Evolutionary conservation across 2,329 filamentous ascomycete genomes (phyloP).

Genomic region (Fusarium devonianum): DNA sequence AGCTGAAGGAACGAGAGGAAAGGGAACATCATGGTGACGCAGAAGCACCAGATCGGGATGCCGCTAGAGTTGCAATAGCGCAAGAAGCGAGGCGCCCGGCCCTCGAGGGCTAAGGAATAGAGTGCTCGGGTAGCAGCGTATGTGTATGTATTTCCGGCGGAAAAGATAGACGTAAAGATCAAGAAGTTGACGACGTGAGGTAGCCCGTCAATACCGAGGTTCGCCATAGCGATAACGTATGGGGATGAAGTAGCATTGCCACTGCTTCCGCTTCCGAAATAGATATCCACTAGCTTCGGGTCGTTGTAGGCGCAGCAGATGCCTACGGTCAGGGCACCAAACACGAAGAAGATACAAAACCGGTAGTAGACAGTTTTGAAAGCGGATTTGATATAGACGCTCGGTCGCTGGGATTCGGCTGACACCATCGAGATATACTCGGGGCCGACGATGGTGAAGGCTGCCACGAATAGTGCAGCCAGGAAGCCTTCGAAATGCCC

Average conservation of each 20-base stretch:
- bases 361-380: conserved; percentile 76
- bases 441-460: conserved; percentile 68
- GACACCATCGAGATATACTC: conserved; percentile 72
- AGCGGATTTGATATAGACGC: conserved; percentile 68
- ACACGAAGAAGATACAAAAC: conserved; percentile 72
- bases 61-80: conserved; percentile 64
- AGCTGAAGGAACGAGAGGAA: conserved; percentile 59
- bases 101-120: conserved; percentile 57
- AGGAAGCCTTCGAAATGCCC: conserved; percentile 76
- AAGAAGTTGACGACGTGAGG: conserved; percentile 63
- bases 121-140: conserved; percentile 56
- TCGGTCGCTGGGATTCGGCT: conserved; percentile 69
- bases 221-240: conserved; percentile 66
- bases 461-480: conserved; percentile 67
- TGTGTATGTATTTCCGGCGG: conserved; percentile 55
- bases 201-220: conserved; percentile 58
- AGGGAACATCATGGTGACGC: conserved; percentile 56
- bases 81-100: conserved; percentile 57
- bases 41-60: conserved; percentile 60
- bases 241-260: conserved; percentile 62
- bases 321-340: conserved; percentile 70
- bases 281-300: conserved; percentile 59
- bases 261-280: conserved; percentile 47
- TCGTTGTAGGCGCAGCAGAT: conserved; percentile 71
- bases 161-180: conserved; percentile 49